phyloP scores from a whole-genome alignment of 225 moss, liverwort and hornwort genomes.

The Rhytidiadelphus loreus region DNA sequence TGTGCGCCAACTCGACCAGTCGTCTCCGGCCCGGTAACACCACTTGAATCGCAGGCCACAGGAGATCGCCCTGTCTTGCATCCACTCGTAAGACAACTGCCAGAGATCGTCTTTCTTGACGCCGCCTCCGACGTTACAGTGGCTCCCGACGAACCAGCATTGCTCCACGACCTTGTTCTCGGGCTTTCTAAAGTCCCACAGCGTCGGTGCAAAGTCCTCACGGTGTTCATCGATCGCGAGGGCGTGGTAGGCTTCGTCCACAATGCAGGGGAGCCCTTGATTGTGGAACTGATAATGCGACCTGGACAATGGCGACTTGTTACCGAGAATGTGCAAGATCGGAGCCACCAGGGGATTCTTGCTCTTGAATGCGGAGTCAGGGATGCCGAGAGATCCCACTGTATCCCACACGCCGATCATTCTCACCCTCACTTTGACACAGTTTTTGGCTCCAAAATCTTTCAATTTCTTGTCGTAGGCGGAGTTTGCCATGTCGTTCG shows the following conservation, averaged over 20 bases:
- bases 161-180: constrained; percentile 4
- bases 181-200: background rate
- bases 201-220: background rate
- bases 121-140: constrained; percentile 8
- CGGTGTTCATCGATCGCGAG: constrained; percentile 18
- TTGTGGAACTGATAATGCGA: background rate
- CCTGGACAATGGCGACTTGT: background rate
- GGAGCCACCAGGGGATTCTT: background rate
- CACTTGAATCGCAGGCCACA: constrained; percentile 6
- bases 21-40: background rate
- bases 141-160: constrained; percentile 16
- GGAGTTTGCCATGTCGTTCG: background rate
- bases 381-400: constrained; percentile 12
- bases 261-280: constrained; percentile 6
- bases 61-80: constrained; percentile 3
- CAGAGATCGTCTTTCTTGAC: background rate
- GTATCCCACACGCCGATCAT: constrained; percentile 23
- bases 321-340: background rate
- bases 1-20: constrained; percentile 9
- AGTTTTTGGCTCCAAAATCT: background rate
- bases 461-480: background rate
- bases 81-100: constrained; percentile 13
- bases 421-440: background rate
- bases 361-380: constrained; percentile 2
- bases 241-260: constrained; percentile 18